These are phyloP conservation scores for Verticillium isaacii DNA, from an alignment of 2,329 filamentous ascomycete species.

Conservation along the genomic window DNA sequence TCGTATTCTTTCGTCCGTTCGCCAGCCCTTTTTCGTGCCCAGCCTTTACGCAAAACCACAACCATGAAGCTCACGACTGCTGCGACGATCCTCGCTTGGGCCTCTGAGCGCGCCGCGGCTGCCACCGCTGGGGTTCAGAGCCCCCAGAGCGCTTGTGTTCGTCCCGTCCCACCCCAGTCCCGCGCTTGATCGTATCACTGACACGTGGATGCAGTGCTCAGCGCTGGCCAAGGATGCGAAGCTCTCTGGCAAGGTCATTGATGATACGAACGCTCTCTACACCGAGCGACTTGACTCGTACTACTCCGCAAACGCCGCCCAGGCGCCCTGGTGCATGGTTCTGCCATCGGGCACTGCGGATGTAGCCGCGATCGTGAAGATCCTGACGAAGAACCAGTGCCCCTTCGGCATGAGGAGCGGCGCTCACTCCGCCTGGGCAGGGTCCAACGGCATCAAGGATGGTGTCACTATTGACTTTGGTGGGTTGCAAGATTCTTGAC, in stretches of 20 bases:
- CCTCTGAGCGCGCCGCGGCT: background rate
- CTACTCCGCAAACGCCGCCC: constrained; percentile 9
- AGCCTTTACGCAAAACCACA: background rate
- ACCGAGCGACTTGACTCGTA: constrained; percentile 4
- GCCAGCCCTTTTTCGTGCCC: background rate
- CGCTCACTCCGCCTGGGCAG: constrained; percentile 5
- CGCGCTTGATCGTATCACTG: background rate
- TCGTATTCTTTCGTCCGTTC: background rate
- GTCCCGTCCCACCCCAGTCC: background rate
- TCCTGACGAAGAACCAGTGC: constrained; percentile 1
- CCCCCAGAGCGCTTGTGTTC: constrained; percentile 4
- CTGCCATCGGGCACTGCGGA: constrained; percentile 4
- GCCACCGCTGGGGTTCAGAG: background rate
- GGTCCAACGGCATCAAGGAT: constrained; percentile 5
- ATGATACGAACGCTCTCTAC: constrained; percentile 2
- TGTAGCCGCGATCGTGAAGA: constrained; percentile 1
- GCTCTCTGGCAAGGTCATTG: constrained; percentile 13
- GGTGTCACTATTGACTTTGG: constrained; percentile 11
- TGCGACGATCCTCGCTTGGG: constrained; percentile 3
- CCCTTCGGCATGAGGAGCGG: constrained; percentile 6
- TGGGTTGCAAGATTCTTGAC: constrained; percentile 12
- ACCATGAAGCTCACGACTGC: constrained; percentile 4
- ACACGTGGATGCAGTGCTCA: constrained; percentile 15
- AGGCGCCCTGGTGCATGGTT: constrained; percentile 7
- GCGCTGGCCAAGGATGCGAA: constrained; percentile 13